Base-by-base conservation (phyloP, 108 stramenopile genomes). In the Discostella stelligeroides region DNA sequence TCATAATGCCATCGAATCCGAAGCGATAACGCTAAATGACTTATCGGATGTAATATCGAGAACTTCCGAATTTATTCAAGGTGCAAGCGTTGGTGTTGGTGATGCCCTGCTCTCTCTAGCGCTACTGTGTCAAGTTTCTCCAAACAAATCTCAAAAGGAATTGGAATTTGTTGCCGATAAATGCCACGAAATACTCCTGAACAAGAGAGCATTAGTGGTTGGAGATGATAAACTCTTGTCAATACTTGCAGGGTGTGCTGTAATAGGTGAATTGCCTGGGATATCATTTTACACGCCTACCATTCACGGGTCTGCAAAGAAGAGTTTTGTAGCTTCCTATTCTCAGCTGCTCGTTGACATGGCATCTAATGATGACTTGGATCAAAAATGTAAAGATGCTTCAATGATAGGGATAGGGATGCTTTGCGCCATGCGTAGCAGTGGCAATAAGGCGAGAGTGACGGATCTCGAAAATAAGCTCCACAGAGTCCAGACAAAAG, bases 11-110 rank as follows among this genome's bases (percentile, higher is more conserved):
- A 34, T 64, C 8, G 61, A 68, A 12, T 17, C 64, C 45, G 83
- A 71, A 4, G 39, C 83, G 27, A 42, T 87, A 12, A 60, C 67
- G 14, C 39, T 45, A 40, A 40, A 62, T 1, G 84, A 89, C 48
- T 39, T 77, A 17, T 69, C 63, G n/a, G 62, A 51, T 4, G 63
- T 37, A 21, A 70, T 70, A 9, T 6, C 13, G 6, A 30, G 18
- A 30, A 20, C 60, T 25, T 56, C 54, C 7, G 38, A 37, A 7
- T 21, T 18, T 60, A 9, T 65, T 3, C 12, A 59, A 59, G 41
- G 56, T 29, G 40, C 46, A 2, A 24, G 18, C 15, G 29, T 20
- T 72, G 71, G 24, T 18, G 14, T 77, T 55, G 63, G 48, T 25
- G 68, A 77, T 47, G 30, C 68, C 23, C 15, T 77, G 4, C 69